Conservation (phyloP, 2,329 filamentous ascomycete species). For the Sporothrix protearum region DNA sequence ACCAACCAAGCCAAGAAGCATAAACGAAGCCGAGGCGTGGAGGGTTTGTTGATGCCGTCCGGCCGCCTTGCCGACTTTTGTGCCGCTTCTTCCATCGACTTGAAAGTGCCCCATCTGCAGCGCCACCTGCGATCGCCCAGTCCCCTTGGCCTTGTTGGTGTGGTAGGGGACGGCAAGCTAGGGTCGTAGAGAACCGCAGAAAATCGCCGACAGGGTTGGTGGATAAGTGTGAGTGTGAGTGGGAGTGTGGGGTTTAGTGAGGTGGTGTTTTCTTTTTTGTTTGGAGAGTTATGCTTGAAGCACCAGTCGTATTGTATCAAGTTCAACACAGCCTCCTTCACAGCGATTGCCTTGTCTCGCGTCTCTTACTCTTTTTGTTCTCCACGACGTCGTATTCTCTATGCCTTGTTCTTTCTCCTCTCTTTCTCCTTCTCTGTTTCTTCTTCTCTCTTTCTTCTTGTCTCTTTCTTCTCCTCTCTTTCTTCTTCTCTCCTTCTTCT, state of each 20-base stretch:
- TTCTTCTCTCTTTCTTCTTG: background rate
- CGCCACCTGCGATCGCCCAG: constrained; percentile 4
- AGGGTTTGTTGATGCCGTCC: background rate
- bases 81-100: background rate
- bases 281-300: too few relatives aligned
- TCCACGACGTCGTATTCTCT: background rate
- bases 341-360: background rate
- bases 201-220: background rate
- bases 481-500: background rate
- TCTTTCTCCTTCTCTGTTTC: background rate
- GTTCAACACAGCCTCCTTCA: background rate
- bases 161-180: background rate
- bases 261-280: background rate
- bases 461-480: background rate
- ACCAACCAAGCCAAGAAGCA: background rate
- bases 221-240: background rate
- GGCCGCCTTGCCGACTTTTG: background rate
- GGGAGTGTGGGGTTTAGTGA: background rate
- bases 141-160: background rate
- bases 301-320: background rate
- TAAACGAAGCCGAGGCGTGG: background rate
- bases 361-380: background rate
- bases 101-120: background rate
- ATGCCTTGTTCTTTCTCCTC: background rate
- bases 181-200: background rate